These are phyloP conservation scores for Cucumis sativus DNA, from an alignment of 306 rosid genomes.

Conservation along the genomic window DNA sequence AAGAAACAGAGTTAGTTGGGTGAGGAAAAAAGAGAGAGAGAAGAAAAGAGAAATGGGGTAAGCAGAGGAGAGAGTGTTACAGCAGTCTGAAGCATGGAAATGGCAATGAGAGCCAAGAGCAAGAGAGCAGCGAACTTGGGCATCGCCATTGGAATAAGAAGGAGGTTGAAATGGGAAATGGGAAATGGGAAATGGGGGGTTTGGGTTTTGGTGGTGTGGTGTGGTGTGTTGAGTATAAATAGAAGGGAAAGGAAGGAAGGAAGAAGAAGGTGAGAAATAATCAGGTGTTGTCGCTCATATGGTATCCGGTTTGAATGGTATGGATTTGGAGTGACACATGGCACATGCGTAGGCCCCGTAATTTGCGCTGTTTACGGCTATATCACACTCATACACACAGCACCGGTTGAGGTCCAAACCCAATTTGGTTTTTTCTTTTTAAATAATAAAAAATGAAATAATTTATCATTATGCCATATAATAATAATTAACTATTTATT, in stretches of 20 bases:
- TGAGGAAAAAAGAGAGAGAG: background rate
- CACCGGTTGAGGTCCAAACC: background rate
- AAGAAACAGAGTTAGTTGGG: background rate
- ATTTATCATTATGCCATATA: too few relatives aligned
- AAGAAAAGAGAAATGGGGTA: background rate
- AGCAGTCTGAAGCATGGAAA: conserved; percentile 56
- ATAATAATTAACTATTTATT: too few relatives aligned
- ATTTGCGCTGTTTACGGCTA: background rate
- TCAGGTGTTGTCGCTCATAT: conserved; percentile 11
- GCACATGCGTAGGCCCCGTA: background rate
- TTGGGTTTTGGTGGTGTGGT: background rate
- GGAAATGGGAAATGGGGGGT: background rate
- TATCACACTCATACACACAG: background rate
- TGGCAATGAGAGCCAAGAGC: conserved; percentile 45
- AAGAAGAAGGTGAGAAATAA: background rate
- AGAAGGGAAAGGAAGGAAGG: conserved; percentile 5
- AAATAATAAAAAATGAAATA: too few relatives aligned
- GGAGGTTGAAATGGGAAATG: background rate
- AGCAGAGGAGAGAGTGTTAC: conserved; percentile 15
- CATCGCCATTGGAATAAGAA: conserved; percentile 30
- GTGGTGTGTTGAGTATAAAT: conserved; percentile 25
- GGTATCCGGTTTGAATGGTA: background rate
- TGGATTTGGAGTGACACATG: conserved; percentile 11
- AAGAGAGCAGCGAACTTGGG: conserved; percentile 31
- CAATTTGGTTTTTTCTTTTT: background rate